These are phyloP conservation scores for Myxozyma geophila DNA, from an alignment of 805 yeast genomes.

Conservation along the genomic window DNA sequence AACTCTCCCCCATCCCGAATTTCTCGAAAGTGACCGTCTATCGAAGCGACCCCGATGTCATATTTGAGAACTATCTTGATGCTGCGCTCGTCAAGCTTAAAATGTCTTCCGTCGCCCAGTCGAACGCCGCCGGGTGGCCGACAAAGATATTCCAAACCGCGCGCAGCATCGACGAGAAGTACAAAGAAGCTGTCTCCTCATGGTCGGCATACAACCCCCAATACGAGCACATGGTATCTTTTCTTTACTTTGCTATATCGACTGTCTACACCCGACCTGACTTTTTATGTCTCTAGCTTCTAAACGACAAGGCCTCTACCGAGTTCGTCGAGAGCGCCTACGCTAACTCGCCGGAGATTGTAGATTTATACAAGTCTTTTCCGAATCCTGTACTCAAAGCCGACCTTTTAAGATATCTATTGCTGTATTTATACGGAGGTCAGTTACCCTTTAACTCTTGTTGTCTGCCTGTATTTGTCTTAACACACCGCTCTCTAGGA, in stretches of 20 bases:
- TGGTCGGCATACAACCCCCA: conserved; percentile 29
- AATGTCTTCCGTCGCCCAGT: conserved; percentile 1
- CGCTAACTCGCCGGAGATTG: conserved; percentile 27
- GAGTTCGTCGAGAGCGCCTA: conserved; percentile 24
- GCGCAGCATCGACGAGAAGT: conserved; percentile 2
- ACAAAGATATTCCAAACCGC: conserved; percentile 29
- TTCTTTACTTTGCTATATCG: background rate
- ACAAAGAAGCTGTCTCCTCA: conserved; percentile 22
- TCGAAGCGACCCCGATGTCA: conserved; percentile 20
- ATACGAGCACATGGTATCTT: conserved; percentile 25
- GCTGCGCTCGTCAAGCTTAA: conserved; percentile 25
- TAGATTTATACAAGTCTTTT: conserved; percentile 22
- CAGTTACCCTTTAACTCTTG: background rate
- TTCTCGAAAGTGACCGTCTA: conserved; percentile 12
- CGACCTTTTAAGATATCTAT: conserved; percentile 34
- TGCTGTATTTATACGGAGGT: conserved; percentile 34
- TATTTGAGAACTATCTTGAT: conserved; percentile 30
- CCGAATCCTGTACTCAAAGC: conserved; percentile 31
- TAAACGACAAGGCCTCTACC: conserved; percentile 19
- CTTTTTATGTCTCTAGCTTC: conserved; percentile 8
- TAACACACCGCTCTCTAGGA: conserved; percentile 2
- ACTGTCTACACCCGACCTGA: background rate
- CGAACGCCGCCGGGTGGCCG: conserved; percentile 26
- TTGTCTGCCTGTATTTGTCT: background rate
- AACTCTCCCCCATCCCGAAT: conserved; percentile 28